A percentile compares a stretch with the other conserved stretches of the same genome.
These are phyloP conservation scores for Astragalus membranaceus DNA, from an alignment of 306 rosid species.

Conservation along the genomic window DNA sequence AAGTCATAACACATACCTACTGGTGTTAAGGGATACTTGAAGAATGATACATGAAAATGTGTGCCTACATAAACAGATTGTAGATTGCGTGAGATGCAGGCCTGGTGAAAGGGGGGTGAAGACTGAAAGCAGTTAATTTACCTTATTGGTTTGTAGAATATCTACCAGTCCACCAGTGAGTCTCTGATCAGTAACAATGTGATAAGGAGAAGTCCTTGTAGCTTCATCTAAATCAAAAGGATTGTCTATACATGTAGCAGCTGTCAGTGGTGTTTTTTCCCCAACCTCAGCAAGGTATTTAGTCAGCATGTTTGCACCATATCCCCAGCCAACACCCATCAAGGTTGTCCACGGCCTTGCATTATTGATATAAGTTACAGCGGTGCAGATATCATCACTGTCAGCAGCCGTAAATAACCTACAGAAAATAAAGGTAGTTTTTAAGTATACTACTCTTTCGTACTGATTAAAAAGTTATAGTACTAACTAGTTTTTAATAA, in stretches of 20 bases:
- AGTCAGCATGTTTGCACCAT: constrained; percentile 95
- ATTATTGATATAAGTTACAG: constrained; percentile 54
- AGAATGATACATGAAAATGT: constrained; percentile 8
- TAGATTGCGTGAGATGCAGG: neutral
- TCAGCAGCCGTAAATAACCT: constrained; percentile 99
- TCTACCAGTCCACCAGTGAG: constrained; percentile 71
- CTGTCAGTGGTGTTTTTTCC: constrained; percentile 75
- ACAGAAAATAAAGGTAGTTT: constrained; percentile 47
- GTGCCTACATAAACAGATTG: neutral
- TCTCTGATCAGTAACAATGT: constrained; percentile 46
- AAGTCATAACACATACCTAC: constrained; percentile 2
- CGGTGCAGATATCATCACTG: constrained; percentile 92
- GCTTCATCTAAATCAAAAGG: constrained; percentile 96
- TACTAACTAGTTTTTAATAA: too few species aligned
- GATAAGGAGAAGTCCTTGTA: constrained; percentile 55
- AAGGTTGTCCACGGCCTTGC: constrained; percentile 86
- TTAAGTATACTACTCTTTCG: too few species aligned
- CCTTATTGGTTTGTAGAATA: constrained; percentile 80
- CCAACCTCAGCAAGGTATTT: constrained; percentile 94
- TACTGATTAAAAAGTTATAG: too few species aligned
- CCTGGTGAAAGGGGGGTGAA: neutral
- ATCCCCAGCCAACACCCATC: constrained; percentile 93
- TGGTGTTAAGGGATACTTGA: neutral
- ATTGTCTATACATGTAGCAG: constrained; percentile 86
- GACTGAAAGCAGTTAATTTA: constrained; percentile 23